Evolutionary conservation across 148 eudicot species (phyloP).

Genomic region (Bassia scoparia): DNA sequence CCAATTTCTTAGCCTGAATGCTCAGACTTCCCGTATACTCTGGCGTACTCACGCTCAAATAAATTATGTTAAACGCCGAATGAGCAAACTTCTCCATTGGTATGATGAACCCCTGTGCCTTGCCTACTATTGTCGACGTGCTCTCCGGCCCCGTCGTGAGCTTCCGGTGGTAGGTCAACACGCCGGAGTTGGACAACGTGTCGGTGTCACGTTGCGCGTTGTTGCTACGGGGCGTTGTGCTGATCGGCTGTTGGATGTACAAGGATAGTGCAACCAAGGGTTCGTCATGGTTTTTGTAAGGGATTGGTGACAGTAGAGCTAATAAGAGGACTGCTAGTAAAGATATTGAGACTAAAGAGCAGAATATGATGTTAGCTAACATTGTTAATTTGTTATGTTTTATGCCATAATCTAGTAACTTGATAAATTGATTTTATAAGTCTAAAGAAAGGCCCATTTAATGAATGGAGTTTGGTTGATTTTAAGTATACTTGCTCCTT

Average conservation of each 20-base stretch:
- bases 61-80: constrained; percentile 65
- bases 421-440: too few species aligned
- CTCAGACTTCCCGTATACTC: constrained; percentile 63
- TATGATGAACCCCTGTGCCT: constrained; percentile 74
- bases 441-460: too few species aligned
- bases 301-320: constrained; percentile 52
- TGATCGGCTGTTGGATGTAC: constrained; percentile 55
- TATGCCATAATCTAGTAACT: constrained; percentile 15
- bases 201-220: constrained; percentile 4
- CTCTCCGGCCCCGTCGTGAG: constrained; percentile 64
- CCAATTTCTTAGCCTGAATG: constrained; percentile 45
- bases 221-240: constrained; percentile 2
- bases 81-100: constrained; percentile 57
- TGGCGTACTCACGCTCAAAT: constrained; percentile 51
- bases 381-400: too few species aligned
- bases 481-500: too few species aligned
- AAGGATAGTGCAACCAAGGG: constrained; percentile 52
- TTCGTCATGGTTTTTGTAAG: constrained; percentile 28
- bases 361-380: constrained; percentile 57
- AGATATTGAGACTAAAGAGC: constrained; percentile 49
- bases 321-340: constrained; percentile 53
- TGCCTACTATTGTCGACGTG: constrained; percentile 56
- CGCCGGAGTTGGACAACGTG: constrained; percentile 26
- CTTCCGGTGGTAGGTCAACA: constrained; percentile 49
- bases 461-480: too few species aligned